A percentile compares a stretch with the other conserved stretches of the same genome.
Evolutionary conservation across 164 flowering plant species (phyloP).

Genomic region (Piper longum): DNA sequence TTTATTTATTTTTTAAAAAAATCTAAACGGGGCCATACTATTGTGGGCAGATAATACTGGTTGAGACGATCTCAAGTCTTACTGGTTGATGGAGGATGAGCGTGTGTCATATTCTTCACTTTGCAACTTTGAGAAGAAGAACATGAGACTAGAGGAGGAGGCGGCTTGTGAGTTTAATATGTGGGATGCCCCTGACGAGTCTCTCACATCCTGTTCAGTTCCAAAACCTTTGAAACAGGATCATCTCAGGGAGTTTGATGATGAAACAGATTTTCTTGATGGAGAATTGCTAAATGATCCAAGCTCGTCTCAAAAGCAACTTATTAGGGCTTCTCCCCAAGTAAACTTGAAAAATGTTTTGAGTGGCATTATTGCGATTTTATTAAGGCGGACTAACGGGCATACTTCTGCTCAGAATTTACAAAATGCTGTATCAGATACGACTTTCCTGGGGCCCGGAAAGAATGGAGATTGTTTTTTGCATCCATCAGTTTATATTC

Average conservation of each 20-base stretch:
- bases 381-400: constrained; percentile 50
- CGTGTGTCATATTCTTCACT: constrained; percentile 42
- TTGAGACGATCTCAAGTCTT: background rate
- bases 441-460: constrained; percentile 57
- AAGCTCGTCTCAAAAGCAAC: constrained; percentile 6
- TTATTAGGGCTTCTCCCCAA: constrained; percentile 30
- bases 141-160: constrained; percentile 11
- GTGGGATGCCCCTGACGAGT: constrained; percentile 25
- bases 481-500: constrained; percentile 70
- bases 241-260: constrained; percentile 16
- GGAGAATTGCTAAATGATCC: constrained; percentile 32
- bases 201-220: constrained; percentile 6
- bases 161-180: constrained; percentile 25
- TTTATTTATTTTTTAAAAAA: no score
- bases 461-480: constrained; percentile 72
- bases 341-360: constrained; percentile 78
- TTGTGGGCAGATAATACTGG: background rate
- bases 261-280: constrained; percentile 38
- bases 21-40: background rate
- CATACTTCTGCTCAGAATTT: constrained; percentile 6
- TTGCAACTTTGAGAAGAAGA: constrained; percentile 29
- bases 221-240: constrained; percentile 26
- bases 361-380: constrained; percentile 62
- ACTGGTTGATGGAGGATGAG: constrained; percentile 28
- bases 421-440: constrained; percentile 30